Percentiles rank a stretch among this genome's conserved stretches.
phyloP scores from a whole-genome alignment of 2,329 filamentous ascomycete species.

The Decorospora gaudefroyi region DNA sequence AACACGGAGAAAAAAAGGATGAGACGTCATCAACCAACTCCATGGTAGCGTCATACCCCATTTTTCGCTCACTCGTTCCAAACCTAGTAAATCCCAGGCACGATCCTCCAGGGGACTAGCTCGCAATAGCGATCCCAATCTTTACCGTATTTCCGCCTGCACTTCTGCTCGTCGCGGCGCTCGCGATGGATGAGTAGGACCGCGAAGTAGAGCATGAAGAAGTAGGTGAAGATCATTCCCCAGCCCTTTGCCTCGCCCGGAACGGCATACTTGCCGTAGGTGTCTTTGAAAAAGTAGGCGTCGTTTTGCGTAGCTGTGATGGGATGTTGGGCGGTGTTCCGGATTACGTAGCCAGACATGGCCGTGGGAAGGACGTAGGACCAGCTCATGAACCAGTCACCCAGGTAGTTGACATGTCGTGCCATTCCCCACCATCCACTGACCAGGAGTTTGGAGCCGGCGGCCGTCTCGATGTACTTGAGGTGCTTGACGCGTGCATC shows the following conservation, averaged over 20 bases:
- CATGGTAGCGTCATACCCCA: constrained; percentile 35
- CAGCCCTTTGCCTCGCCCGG: constrained; percentile 76
- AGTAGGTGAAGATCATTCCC: constrained; percentile 89
- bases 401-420: constrained; percentile 93
- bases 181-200: constrained; percentile 85
- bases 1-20: not conserved
- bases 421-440: constrained; percentile 93
- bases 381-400: constrained; percentile 94
- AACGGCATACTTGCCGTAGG: constrained; percentile 67
- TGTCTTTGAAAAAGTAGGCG: constrained; percentile 59
- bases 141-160: constrained; percentile 83
- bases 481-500: constrained; percentile 80
- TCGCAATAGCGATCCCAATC: constrained; percentile 91
- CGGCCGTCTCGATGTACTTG: constrained; percentile 81
- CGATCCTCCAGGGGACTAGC: constrained; percentile 77
- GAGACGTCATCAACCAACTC: constrained; percentile 10
- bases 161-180: constrained; percentile 87
- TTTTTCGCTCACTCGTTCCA: not conserved
- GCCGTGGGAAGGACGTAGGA: constrained; percentile 86
- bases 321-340: constrained; percentile 50
- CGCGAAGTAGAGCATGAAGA: constrained; percentile 91
- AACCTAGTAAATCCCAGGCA: constrained; percentile 78
- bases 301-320: constrained; percentile 52
- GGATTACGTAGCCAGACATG: constrained; percentile 77
- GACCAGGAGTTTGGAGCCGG: constrained; percentile 77